Conservation (phyloP, 2,329 filamentous ascomycete species). For the Alternaria hordeiaustralica region DNA sequence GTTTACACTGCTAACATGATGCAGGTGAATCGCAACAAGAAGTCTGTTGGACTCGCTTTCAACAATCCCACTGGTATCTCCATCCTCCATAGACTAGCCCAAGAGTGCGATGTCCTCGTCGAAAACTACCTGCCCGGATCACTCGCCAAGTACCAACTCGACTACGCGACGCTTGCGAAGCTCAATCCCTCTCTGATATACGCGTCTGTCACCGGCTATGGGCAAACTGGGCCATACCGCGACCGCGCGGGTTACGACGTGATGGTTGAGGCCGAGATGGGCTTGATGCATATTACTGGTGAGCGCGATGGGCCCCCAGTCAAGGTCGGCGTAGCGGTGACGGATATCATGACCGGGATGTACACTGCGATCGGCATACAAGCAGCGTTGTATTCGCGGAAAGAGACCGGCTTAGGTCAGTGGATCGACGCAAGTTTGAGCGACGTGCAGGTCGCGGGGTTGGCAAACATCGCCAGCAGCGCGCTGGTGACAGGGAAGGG, state of each 20-base stretch:
- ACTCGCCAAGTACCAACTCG: constrained; percentile 86
- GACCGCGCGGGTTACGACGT: constrained; percentile 94
- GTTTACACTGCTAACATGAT: neutral
- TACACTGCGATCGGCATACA: constrained; percentile 95
- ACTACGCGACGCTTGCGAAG: constrained; percentile 77
- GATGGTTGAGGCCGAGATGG: constrained; percentile 98
- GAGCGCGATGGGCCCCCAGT: constrained; percentile 85
- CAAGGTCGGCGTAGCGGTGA: constrained; percentile 97
- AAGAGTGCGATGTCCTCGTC: constrained; percentile 87
- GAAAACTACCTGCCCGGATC: constrained; percentile 94
- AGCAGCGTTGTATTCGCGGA: constrained; percentile 82
- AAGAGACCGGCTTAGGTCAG: constrained; percentile 78
- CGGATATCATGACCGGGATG: constrained; percentile 90
- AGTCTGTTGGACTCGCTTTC: constrained; percentile 89
- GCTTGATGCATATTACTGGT: constrained; percentile 97
- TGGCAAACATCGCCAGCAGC: constrained; percentile 92
- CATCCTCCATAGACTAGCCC: constrained; percentile 82
- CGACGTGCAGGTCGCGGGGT: constrained; percentile 90
- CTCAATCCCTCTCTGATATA: constrained; percentile 90
- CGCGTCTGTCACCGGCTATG: constrained; percentile 94
- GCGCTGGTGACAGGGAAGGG: constrained; percentile 85
- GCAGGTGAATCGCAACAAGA: constrained; percentile 96
- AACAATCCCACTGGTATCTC: constrained; percentile 80
- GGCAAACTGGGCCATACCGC: constrained; percentile 89
- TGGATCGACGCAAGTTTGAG: constrained; percentile 90